Conservation (phyloP, 768 basidiomycete species). For the Hypholoma sublateritium region DNA sequence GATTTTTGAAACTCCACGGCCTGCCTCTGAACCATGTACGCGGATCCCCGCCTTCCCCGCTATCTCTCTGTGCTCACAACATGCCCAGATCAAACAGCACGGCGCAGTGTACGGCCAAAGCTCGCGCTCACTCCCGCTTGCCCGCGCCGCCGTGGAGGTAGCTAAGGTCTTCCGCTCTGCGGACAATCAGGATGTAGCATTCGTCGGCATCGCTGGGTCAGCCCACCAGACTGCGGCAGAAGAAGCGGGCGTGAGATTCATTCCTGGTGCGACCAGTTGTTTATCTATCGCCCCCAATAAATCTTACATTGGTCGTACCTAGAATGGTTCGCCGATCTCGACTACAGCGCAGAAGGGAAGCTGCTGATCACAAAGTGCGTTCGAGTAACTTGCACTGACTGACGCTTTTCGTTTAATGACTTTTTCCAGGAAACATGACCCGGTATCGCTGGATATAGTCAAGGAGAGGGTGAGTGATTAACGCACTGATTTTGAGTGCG, state of each 20-base stretch:
- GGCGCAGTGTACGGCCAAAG: constrained; percentile 64
- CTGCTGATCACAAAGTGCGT: constrained; percentile 59
- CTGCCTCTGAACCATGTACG: constrained; percentile 57
- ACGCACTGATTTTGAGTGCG: too few relatives aligned
- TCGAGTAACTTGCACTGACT: background rate
- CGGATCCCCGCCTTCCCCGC: background rate
- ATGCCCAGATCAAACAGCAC: constrained; percentile 54
- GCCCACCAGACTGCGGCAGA: constrained; percentile 57
- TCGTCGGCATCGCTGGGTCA: constrained; percentile 65
- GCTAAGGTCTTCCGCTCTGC: constrained; percentile 45
- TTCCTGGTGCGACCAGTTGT: constrained; percentile 43
- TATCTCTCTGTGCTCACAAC: background rate
- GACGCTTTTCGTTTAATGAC: background rate
- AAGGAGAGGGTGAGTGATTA: constrained; percentile 37
- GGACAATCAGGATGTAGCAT: constrained; percentile 39
- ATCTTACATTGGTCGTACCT: background rate
- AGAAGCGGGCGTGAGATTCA: constrained; percentile 56
- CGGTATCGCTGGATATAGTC: constrained; percentile 42
- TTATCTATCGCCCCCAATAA: background rate
- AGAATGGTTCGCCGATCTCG: constrained; percentile 72
- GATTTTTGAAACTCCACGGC: constrained; percentile 55
- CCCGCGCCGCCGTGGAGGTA: constrained; percentile 53
- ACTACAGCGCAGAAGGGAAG: constrained; percentile 56
- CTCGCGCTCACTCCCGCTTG: constrained; percentile 52
- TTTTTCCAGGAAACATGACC: constrained; percentile 45